Evolutionary conservation across 176 grass and related monocot species (phyloP), one percentile per base, ranked within the genome.

Genomic region (Oryza rufipogon): DNA sequence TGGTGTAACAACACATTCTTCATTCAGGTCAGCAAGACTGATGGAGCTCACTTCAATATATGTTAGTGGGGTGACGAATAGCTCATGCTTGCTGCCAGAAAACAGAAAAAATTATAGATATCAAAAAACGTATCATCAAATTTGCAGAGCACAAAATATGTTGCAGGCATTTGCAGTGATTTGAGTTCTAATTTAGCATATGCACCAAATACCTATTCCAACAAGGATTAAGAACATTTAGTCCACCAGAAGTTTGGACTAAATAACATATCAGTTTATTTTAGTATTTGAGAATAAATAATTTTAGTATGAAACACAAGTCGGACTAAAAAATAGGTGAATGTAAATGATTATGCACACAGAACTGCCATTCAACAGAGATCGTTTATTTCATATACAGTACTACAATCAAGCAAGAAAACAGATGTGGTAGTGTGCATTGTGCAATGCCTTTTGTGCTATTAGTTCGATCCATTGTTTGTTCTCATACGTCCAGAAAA

Each of bases 11-110:
- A 77, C 77, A 66, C 32, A 16, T 89, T 81, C 78, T 83, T 76
- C 56, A 84, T 58, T 85, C 77, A 41, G 58, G 44, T 68, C 66
- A 36, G 73, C 22, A 82, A 89, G 86, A 72, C 88, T 88, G 46
- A 92, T 86, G 32, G 87, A 94, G 76, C 23, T 81, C 64, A 96
- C 89, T 90, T 96, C 89, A 91, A 98, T 93, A 49, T 93, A 95
- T 87, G 96, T 92, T 45, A 80, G 64, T 23, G 96, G 76, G 34
- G 89, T 99, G 76, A 99, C 66, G 30, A 86, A 23, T 83, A 99
- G 70, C 81, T 75, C 83, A 76, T 74, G 85, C 52, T 70, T 80
- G 71, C 78, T 77, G 81, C 87, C 78, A 47, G 44, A 84, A 85
- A 79, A 87, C 3, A 92, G 70, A 56, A 79, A 70, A 79, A 66